Base-by-base conservation (phyloP, 257 asterid species). In the Ajuga chamaepitys region DNA sequence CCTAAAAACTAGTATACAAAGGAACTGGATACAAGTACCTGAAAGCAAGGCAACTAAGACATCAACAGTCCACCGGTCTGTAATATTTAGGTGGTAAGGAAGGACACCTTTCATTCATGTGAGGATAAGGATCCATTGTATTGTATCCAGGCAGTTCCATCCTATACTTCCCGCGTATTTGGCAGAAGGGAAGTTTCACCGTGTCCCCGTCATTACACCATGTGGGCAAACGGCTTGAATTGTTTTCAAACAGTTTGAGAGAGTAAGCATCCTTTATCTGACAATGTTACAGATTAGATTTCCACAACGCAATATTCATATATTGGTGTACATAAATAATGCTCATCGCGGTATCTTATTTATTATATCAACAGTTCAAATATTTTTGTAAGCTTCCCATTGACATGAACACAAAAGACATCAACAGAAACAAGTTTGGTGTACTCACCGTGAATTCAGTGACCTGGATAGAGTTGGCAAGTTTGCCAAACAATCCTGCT, bases 181-280 rank as follows among this genome's bases (percentile, higher is more conserved):
- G 99, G 77, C 97, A 93, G 78, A 69, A 93, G 4, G 99, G 96
- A 14, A 84, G 92, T 72, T 88, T 80, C 38, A 87, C 92, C 0
- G 79, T 78, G 85, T 89, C 96, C 60, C 76, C 95, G 1, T 78
- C 90, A 47, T 88, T 89, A 87, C 99, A 93, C 99, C 96, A 93
- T 24, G 70, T 72, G 1, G 99, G 99, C 87, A 93, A 70, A 35
- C 78, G 92, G 75, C 89, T 86, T 25, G 86, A 70, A 67, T 94
- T 73, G 79, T 80, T 80, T 24, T 90, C 99, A 5, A 84, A 94
- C 58, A 88, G 71, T 57, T 82, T 94, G 65, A 94, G 88, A 4
- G 82, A 46, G 77, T 89, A 89, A 10, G 95, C 96, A 72, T 94
- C 99, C 75, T 86, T 89, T 70, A 94, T 88, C 99, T 93, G 96